Base-by-base conservation (phyloP, 805 yeast species). In the Hagleromyces aurorensis region DNA sequence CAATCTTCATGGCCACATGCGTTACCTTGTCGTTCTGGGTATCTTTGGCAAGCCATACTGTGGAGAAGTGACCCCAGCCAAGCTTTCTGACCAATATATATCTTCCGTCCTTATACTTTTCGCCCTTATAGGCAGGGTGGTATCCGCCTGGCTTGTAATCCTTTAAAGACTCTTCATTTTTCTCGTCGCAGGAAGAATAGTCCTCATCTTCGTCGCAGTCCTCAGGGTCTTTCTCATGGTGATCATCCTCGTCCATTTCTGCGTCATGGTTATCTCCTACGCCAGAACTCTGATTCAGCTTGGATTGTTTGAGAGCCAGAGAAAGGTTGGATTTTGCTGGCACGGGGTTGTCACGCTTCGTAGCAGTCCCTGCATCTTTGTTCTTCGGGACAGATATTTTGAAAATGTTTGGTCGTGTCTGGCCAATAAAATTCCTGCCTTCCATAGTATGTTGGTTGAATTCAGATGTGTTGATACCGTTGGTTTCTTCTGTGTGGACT, bases 21-120 rank as follows among this genome's bases (percentile, higher is more conserved):
- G 70, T 61, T 36, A 70, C 66, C 9, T 33, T 32, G 30, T 64
- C 60, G 18, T 35, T 30, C 29, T 72, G 72, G n/a, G 45, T 40
- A 34, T 73, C 78, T 37, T 61, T 69, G 4, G 96, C 97, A 16
- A 83, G 64, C 96, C 96, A 87, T 13, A 84, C 96, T 1, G 95
- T 91, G 16, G 94, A 79, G 52, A 91, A 91, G 59, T 91, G 96
- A 19, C 99, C 99, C 99, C 99, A 91, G 1, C 99, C 99, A 4
- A 91, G 64, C 52, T 91, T 91, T 37, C 97, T 72, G 17, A 83
- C 87, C 27, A 91, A 59, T 2, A 77, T 67, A 54, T 91, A 91
- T 36, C 82, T 72, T 12, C 75, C 74, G 33, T 80, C 65, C 45
- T 84, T 81, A 57, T 79, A 89, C 13, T 59, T 59, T 53, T 93